Evolutionary conservation across 345 rosid species (phyloP).

Genomic region (Hypericum androsaemum): DNA sequence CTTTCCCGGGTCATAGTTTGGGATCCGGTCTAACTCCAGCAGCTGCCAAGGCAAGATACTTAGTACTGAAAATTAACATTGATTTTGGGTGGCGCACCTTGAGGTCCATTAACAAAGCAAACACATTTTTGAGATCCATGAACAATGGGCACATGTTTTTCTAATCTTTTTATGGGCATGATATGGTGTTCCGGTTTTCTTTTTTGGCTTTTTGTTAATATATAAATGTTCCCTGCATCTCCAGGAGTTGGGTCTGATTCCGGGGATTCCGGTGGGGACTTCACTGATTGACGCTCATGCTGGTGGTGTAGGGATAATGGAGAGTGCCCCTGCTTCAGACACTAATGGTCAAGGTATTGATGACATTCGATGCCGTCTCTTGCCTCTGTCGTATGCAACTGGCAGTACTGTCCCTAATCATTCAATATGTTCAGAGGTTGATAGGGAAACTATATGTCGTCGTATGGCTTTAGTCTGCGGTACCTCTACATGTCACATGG

Average conservation of each 20-base stretch:
- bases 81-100: constrained; percentile 34
- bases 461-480: constrained; percentile 93
- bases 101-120: constrained; percentile 25
- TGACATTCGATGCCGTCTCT: background rate
- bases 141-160: constrained; percentile 9
- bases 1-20: constrained; percentile 91
- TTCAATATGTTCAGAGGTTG: constrained; percentile 29
- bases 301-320: constrained; percentile 96
- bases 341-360: constrained; percentile 45
- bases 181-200: constrained; percentile 5
- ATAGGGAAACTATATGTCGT: constrained; percentile 54
- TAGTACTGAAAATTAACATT: constrained; percentile 30
- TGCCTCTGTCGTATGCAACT: background rate
- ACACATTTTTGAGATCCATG: constrained; percentile 24
- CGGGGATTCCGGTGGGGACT: constrained; percentile 83
- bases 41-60: constrained; percentile 87
- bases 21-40: constrained; percentile 81
- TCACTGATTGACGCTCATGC: constrained; percentile 98
- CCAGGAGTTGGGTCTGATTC: constrained; percentile 71
- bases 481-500: constrained; percentile 98
- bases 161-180: constrained; percentile 21
- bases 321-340: constrained; percentile 44
- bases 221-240: constrained; percentile 13
- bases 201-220: constrained; percentile 8
- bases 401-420: background rate